Conservation (phyloP, 2,329 filamentous ascomycete species). For the Fusarium sp. region DNA sequence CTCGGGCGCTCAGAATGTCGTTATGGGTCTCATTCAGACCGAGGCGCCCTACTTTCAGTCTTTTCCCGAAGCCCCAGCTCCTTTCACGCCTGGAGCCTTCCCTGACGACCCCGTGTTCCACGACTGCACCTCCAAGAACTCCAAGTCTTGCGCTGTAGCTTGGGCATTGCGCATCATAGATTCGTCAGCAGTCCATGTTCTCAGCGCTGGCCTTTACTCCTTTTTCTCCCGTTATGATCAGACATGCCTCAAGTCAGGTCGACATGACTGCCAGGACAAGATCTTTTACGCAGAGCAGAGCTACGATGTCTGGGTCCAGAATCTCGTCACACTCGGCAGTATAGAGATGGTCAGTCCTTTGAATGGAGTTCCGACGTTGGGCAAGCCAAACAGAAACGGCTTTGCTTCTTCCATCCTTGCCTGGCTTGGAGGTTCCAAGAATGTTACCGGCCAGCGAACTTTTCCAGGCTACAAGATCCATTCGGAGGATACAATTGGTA, state of each 20-base stretch:
- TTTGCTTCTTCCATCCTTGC: too few species aligned
- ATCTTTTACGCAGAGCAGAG: slow-evolving; percentile 32
- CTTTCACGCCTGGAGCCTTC: slow-evolving; percentile 23
- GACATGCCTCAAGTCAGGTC: slow-evolving; percentile 27
- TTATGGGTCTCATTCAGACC: slow-evolving; percentile 62
- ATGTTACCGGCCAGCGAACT: too few species aligned
- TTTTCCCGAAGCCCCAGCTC: slow-evolving; percentile 16
- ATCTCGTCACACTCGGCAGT: slow-evolving; percentile 32
- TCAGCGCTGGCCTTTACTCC: slow-evolving; percentile 45
- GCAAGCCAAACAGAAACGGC: neutral
- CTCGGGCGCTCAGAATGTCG: slow-evolving; percentile 58
- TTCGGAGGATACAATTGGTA: neutral
- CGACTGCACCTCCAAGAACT: neutral
- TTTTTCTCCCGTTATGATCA: slow-evolving; percentile 45
- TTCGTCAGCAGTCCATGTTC: slow-evolving; percentile 37
- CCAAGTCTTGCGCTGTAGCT: slow-evolving; percentile 33
- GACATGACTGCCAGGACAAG: slow-evolving; percentile 38
- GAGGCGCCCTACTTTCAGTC: slow-evolving; percentile 42
- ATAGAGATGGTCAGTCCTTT: slow-evolving; percentile 33
- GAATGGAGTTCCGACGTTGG: neutral
- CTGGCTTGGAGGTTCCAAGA: too few species aligned
- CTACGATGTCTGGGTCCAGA: slow-evolving; percentile 41
- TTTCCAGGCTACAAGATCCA: neutral
- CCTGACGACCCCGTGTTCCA: slow-evolving; percentile 14
- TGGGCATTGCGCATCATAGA: slow-evolving; percentile 42